phyloP scores from a whole-genome alignment of 257 asterid genomes.

The Nicotiana paniculata region DNA sequence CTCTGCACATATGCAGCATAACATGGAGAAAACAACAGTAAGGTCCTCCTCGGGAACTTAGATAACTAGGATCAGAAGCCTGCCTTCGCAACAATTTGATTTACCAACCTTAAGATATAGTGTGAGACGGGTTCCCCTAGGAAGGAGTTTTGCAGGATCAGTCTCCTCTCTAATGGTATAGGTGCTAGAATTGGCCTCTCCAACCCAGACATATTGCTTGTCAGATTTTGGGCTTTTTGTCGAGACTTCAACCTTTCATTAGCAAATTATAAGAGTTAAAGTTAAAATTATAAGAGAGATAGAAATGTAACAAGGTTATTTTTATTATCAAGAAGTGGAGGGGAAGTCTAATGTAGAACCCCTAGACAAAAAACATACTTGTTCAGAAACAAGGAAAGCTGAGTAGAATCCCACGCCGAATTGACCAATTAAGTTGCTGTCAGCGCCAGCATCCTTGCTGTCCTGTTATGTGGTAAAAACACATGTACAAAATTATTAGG shows the following conservation, averaged over 20 bases:
- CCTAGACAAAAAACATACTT: slow-evolving; percentile 39
- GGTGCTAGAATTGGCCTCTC: slow-evolving; percentile 88
- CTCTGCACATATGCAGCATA: slow-evolving; percentile 38
- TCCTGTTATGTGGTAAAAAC: slow-evolving; percentile 47
- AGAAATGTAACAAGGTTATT: neutral
- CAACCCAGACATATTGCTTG: slow-evolving; percentile 96
- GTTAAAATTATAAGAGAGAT: slow-evolving; percentile 5
- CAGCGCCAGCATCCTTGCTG: slow-evolving; percentile 86
- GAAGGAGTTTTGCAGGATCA: slow-evolving; percentile 79
- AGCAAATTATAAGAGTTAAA: slow-evolving; percentile 7
- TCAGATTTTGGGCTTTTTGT: slow-evolving; percentile 95
- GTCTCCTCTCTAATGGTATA: slow-evolving; percentile 89
- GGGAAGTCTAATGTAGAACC: neutral
- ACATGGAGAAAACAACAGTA: slow-evolving; percentile 1
- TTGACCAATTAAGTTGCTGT: slow-evolving; percentile 97
- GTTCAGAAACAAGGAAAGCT: slow-evolving; percentile 86
- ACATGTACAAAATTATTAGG: neutral
- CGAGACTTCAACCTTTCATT: slow-evolving; percentile 85
- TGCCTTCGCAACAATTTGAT: neutral
- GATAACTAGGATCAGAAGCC: neutral
- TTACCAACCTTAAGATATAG: slow-evolving; percentile 68
- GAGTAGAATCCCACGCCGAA: slow-evolving; percentile 99
- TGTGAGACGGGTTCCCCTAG: slow-evolving; percentile 95
- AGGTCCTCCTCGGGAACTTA: neutral
- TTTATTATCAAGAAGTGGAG: neutral